These are phyloP conservation scores for Panicum hallii DNA, from an alignment of 202 grass and related monocot species.

Conservation along the genomic window DNA sequence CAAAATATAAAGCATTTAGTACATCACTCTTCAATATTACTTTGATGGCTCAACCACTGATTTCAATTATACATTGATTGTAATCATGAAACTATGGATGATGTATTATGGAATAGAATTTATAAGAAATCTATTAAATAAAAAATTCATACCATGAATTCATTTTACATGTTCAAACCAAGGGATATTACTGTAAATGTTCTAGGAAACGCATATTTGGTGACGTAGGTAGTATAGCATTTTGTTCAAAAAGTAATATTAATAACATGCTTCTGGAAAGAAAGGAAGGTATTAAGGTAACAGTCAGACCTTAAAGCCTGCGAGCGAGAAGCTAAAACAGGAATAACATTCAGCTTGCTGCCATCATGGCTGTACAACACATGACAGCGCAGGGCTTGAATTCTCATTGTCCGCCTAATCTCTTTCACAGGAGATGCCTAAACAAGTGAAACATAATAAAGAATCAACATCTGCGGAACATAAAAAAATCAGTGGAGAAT, in stretches of 20 bases:
- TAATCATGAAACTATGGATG: not conserved
- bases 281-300: constrained; percentile 21
- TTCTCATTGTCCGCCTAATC: constrained; percentile 75
- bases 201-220: constrained; percentile 9
- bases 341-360: constrained; percentile 70
- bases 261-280: constrained; percentile 29
- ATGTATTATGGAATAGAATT: not conserved
- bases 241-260: constrained; percentile 22
- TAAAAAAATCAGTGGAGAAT: constrained; percentile 13
- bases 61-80: constrained; percentile 6
- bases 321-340: constrained; percentile 71
- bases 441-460: constrained; percentile 38
- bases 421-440: constrained; percentile 71
- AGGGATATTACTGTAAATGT: not conserved
- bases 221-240: not conserved
- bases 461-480: constrained; percentile 17
- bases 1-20: not conserved
- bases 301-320: constrained; percentile 68
- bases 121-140: not conserved
- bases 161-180: constrained; percentile 18
- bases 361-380: constrained; percentile 79
- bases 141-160: constrained; percentile 8
- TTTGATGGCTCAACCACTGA: not conserved
- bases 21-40: not conserved
- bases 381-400: constrained; percentile 76